phyloP scores from a whole-genome alignment of 2,329 filamentous ascomycete genomes.

The Cordyceps cicadae region DNA sequence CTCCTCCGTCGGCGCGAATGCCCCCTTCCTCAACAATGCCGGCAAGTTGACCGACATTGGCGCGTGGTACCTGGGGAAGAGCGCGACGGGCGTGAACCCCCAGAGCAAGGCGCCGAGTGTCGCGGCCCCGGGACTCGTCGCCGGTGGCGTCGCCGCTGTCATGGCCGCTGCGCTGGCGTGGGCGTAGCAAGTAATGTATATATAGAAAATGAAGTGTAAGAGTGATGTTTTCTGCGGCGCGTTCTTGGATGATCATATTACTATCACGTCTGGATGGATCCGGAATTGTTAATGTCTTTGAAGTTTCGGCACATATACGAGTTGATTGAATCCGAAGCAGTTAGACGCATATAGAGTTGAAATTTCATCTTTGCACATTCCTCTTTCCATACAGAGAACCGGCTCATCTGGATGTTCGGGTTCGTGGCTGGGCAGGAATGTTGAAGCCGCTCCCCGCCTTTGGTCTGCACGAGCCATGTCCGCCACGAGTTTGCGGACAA shows the following conservation, averaged over 20 bases:
- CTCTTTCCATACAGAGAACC: too few species aligned
- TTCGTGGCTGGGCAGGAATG: neutral
- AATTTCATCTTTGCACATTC: neutral
- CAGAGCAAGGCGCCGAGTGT: conserved; percentile 14
- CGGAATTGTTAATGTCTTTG: neutral
- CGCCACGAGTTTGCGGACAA: neutral
- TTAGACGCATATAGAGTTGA: neutral
- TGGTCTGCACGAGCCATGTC: neutral
- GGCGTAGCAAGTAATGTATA: neutral
- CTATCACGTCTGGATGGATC: neutral
- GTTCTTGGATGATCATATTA: neutral
- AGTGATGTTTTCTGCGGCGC: neutral
- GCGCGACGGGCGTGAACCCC: conserved; percentile 37
- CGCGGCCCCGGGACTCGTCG: neutral
- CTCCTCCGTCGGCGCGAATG: conserved; percentile 68
- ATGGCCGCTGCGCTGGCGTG: neutral
- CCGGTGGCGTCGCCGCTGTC: neutral
- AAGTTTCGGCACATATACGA: neutral
- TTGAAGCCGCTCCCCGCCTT: neutral
- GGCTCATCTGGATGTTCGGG: neutral
- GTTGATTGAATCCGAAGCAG: neutral
- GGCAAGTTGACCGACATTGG: conserved; percentile 70
- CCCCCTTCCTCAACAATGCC: conserved; percentile 58
- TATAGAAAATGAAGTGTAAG: neutral
- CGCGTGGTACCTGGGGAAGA: conserved; percentile 62